Percentiles rank a stretch among this genome's conserved stretches.
These are phyloP conservation scores for Ophiostoma sp. DNA, from an alignment of 2,329 filamentous ascomycete species.

Conservation along the genomic window DNA sequence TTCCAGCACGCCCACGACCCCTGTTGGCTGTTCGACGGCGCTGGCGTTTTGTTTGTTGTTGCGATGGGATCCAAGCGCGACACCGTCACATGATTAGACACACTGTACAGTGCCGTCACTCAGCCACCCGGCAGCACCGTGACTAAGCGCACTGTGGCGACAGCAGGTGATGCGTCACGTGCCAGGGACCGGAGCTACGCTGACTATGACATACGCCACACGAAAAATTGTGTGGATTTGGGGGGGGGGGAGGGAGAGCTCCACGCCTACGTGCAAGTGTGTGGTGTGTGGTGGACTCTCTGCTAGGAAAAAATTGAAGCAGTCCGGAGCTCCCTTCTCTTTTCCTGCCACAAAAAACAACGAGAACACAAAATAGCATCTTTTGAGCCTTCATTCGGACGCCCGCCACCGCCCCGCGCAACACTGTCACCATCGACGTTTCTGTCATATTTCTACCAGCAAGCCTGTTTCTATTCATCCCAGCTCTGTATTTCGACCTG, in stretches of 20 bases:
- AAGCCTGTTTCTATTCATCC: background rate
- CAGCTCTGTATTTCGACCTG: slow-evolving; percentile 3
- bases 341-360: slow-evolving; percentile 19
- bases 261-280: slow-evolving; percentile 19
- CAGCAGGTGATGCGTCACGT: background rate
- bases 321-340: slow-evolving; percentile 17
- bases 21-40: slow-evolving; percentile 4
- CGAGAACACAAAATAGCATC: slow-evolving; percentile 1
- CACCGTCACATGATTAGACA: background rate
- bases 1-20: no score
- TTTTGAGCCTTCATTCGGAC: slow-evolving; percentile 4
- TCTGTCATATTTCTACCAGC: background rate
- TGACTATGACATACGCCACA: slow-evolving; percentile 6
- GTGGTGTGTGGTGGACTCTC: slow-evolving; percentile 16
- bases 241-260: slow-evolving; percentile 22
- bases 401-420: slow-evolving; percentile 4
- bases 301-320: slow-evolving; percentile 23
- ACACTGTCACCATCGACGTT: background rate
- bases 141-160: background rate
- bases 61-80: background rate
- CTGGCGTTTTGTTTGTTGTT: slow-evolving; percentile 7
- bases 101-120: background rate
- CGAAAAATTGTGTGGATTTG: slow-evolving; percentile 23
- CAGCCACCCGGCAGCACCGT: no score
- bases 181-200: slow-evolving; percentile 23